These are phyloP conservation scores for Ascochyta clinopodiicola DNA, from an alignment of 2,329 filamentous ascomycete species.

Conservation along the genomic window DNA sequence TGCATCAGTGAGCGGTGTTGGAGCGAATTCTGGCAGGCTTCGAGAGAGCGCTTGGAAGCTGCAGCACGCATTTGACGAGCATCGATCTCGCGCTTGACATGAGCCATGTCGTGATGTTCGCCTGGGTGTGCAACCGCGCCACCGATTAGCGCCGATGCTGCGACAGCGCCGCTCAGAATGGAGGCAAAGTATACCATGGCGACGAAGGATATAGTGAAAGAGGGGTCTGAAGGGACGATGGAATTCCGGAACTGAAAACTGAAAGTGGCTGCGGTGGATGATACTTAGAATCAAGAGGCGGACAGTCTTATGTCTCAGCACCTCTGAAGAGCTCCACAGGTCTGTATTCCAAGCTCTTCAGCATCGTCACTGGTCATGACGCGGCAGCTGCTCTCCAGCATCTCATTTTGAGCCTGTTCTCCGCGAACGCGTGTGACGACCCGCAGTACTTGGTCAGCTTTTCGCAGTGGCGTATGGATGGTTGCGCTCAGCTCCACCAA, in stretches of 20 bases:
- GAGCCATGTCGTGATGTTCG: constrained; percentile 40
- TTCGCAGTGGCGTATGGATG: neutral
- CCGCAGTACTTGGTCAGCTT: constrained; percentile 2
- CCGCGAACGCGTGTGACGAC: constrained; percentile 16
- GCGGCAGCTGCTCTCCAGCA: constrained; percentile 15
- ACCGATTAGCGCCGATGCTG: constrained; percentile 24
- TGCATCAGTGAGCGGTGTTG: constrained; percentile 28
- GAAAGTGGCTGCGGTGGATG: neutral
- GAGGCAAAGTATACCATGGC: constrained; percentile 31
- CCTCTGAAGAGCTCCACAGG: neutral
- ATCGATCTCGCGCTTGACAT: constrained; percentile 40
- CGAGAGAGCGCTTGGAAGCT: constrained; percentile 29
- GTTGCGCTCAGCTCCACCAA: neutral
- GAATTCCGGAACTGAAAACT: neutral
- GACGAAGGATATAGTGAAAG: neutral
- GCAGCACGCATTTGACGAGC: constrained; percentile 29
- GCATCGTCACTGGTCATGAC: constrained; percentile 18
- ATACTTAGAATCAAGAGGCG: neutral
- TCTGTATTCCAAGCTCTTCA: neutral
- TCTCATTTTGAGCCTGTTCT: constrained; percentile 12
- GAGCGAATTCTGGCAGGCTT: constrained; percentile 24
- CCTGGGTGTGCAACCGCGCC: constrained; percentile 39
- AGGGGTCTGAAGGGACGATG: neutral
- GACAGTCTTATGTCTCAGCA: constrained; percentile 4
- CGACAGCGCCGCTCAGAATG: constrained; percentile 25